These are phyloP conservation scores for Fusarium kyushuense DNA, from an alignment of 2,329 filamentous ascomycete genomes.

Conservation along the genomic window DNA sequence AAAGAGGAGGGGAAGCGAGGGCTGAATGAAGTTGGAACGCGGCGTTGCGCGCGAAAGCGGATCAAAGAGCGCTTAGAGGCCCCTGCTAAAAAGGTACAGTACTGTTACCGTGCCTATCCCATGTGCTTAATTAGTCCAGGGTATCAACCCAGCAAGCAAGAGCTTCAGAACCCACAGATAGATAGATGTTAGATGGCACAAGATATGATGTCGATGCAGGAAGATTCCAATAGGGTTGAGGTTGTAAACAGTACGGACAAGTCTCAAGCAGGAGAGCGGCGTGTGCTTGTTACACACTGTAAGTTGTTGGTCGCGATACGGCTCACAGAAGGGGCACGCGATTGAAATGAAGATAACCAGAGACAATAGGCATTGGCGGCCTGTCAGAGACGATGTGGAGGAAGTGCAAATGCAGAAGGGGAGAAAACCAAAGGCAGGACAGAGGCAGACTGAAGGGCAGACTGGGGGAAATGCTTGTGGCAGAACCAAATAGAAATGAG, in stretches of 20 bases:
- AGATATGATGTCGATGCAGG: slow-evolving; percentile 18
- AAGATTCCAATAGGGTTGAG: slow-evolving; percentile 16
- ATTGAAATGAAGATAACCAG: slow-evolving; percentile 30
- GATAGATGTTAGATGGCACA: slow-evolving; percentile 18
- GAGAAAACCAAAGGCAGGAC: slow-evolving; percentile 9
- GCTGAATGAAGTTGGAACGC: slow-evolving; percentile 46
- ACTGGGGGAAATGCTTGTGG: slow-evolving; percentile 32
- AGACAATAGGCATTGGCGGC: slow-evolving; percentile 29
- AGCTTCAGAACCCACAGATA: slow-evolving; percentile 27
- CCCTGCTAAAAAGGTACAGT: slow-evolving; percentile 39
- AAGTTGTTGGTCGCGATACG: slow-evolving; percentile 34
- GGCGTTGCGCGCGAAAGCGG: slow-evolving; percentile 45
- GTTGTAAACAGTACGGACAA: slow-evolving; percentile 1
- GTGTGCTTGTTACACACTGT: slow-evolving; percentile 14
- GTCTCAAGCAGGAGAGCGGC: slow-evolving; percentile 1
- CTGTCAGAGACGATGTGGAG: neutral
- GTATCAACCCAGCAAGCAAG: slow-evolving; percentile 30
- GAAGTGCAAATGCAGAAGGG: neutral
- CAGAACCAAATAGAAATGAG: slow-evolving; percentile 45
- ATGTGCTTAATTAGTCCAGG: slow-evolving; percentile 24
- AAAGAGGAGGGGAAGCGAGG: slow-evolving; percentile 43
- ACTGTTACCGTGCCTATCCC: slow-evolving; percentile 10
- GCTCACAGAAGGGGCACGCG: slow-evolving; percentile 24
- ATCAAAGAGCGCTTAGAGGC: slow-evolving; percentile 46
- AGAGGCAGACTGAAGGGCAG: slow-evolving; percentile 42